A percentile compares a stretch with the other conserved stretches of the same genome.
Evolutionary conservation across 371 early-diverging fungal species (phyloP).

Genomic region (Conidiobolus incongruus): DNA sequence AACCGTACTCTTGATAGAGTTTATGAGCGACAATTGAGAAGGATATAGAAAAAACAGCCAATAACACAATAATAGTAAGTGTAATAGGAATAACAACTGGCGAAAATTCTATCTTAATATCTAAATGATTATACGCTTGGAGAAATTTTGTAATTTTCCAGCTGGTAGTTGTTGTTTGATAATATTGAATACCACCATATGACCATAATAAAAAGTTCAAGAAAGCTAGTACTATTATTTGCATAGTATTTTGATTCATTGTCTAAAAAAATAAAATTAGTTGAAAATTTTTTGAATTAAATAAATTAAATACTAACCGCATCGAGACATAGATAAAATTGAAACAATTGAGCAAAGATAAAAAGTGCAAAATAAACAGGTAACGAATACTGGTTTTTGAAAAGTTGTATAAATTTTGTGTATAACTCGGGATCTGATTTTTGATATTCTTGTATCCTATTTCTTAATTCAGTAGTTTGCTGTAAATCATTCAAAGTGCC

Average conservation of each 20-base stretch:
- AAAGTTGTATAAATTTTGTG: neutral
- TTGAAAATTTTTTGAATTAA: neutral
- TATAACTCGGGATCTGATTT: neutral
- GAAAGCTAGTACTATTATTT: constrained; percentile 12
- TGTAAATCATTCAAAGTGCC: constrained; percentile 6
- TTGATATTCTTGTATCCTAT: neutral
- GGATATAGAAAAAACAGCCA: constrained; percentile 10
- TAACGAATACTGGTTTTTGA: constrained; percentile 7
- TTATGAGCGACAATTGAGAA: constrained; percentile 17
- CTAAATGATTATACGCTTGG: constrained; percentile 7
- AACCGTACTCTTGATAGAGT: constrained; percentile 77
- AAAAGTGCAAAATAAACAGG: constrained; percentile 16
- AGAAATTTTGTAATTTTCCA: neutral
- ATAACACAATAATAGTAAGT: constrained; percentile 10
- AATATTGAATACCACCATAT: constrained; percentile 13
- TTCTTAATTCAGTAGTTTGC: constrained; percentile 4
- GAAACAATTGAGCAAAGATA: constrained; percentile 16
- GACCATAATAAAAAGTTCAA: constrained; percentile 13
- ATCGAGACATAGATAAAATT: constrained; percentile 14
- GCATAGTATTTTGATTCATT: constrained; percentile 17
- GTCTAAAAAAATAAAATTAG: constrained; percentile 7
- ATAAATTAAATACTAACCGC: constrained; percentile 10
- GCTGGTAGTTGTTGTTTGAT: neutral
- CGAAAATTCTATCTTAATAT: neutral
- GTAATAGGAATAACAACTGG: constrained; percentile 7